These are phyloP conservation scores for Monilinia aucupariae DNA, from an alignment of 2,329 filamentous ascomycete genomes.

Conservation along the genomic window DNA sequence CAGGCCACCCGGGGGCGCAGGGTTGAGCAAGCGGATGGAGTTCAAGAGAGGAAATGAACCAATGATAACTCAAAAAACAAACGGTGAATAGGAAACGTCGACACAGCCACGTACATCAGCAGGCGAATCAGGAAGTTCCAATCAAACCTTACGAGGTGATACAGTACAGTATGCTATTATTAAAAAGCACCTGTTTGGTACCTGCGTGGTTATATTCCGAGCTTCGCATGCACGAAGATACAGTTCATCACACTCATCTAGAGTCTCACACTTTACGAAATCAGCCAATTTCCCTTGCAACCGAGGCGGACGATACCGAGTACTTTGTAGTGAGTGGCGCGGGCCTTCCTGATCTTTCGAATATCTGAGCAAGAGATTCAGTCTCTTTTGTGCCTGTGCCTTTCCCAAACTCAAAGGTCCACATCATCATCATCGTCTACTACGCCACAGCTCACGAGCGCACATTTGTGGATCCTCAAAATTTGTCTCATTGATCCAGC, in stretches of 20 bases:
- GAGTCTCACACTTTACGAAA: neutral
- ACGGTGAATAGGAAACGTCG: neutral
- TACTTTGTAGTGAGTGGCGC: neutral
- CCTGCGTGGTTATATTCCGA: slow-evolving; percentile 7
- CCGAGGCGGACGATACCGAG: slow-evolving; percentile 8
- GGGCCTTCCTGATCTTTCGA: neutral
- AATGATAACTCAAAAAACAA: neutral
- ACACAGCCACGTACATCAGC: slow-evolving; percentile 9
- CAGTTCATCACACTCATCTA: slow-evolving; percentile 10
- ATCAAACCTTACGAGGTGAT: neutral
- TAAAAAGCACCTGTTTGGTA: slow-evolving; percentile 1
- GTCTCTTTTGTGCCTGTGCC: neutral
- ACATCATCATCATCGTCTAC: neutral
- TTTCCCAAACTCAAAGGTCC: neutral
- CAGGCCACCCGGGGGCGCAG: neutral
- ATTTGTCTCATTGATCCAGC: neutral
- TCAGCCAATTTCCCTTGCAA: slow-evolving; percentile 3
- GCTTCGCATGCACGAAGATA: neutral
- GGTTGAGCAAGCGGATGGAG: neutral
- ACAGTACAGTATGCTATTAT: neutral
- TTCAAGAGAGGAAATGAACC: neutral
- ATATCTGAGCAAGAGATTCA: neutral
- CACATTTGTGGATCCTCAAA: neutral
- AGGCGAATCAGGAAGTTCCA: neutral
- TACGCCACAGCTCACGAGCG: neutral